phyloP scores from a whole-genome alignment of 164 flowering plant species.

The Macadamia tetraphylla region DNA sequence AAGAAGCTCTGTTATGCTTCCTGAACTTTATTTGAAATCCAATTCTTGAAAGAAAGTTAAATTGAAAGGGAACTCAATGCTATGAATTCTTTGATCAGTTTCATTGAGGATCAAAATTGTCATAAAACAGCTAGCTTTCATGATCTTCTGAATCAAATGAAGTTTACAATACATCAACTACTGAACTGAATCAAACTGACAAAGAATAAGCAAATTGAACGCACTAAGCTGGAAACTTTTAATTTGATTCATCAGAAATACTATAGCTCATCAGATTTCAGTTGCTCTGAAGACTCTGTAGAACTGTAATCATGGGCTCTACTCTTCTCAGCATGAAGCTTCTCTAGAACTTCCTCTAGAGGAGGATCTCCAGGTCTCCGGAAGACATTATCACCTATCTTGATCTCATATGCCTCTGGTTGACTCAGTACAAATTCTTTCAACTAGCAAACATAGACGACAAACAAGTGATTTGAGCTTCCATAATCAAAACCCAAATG shows the following conservation, averaged over 20 bases:
- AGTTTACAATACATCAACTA: too few species aligned
- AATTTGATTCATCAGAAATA: too few species aligned
- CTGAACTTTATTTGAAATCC: not conserved
- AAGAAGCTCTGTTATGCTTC: not conserved
- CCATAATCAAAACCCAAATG: too few species aligned
- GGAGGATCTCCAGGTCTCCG: conserved; percentile 93
- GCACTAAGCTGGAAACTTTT: too few species aligned
- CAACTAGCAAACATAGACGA: conserved; percentile 34
- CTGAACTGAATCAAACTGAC: too few species aligned
- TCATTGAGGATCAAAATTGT: conserved; percentile 70
- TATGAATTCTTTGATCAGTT: conserved; percentile 33
- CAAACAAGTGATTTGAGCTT: too few species aligned
- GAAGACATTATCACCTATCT: conserved; percentile 72
- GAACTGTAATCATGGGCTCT: conserved; percentile 11
- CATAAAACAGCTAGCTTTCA: too few species aligned
- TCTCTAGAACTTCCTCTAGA: conserved; percentile 57
- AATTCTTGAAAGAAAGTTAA: not conserved
- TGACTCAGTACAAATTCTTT: conserved; percentile 72
- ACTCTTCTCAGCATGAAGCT: conserved; percentile 31
- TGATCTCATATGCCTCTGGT: conserved; percentile 87
- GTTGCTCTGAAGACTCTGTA: conserved; percentile 11
- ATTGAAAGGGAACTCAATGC: not conserved
- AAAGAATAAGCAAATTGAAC: too few species aligned
- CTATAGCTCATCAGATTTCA: conserved; percentile 50
- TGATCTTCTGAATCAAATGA: too few species aligned